Base-by-base conservation (phyloP, 179 eudicot genomes). In the Carnegiea gigantea region DNA sequence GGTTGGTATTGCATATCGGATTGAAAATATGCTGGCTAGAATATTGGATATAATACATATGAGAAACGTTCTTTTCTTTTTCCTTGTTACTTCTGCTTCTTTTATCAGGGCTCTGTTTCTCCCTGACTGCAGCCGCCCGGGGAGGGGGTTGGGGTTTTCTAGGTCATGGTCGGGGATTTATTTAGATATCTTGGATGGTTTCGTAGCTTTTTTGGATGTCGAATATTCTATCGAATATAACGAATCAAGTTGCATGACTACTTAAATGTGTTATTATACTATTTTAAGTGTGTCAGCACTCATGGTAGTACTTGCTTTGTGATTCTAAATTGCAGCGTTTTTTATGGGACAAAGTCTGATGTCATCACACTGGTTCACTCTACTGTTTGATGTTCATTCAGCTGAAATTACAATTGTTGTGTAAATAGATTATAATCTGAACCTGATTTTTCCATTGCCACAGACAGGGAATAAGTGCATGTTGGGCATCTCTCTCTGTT, bases 401-500 rank as follows among this genome's bases (percentile, higher is more conserved):
- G 57, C 17, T 67, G 6, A 23, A 62, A 67, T 65, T 23, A 23
- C n/a, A 60, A 28, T 67, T 67, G 40, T 28, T 67, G 40, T 1
- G 40, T 17, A 10, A 30, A 5, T 70, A 70, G 8, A 17, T 36
- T 15, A 36, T 36, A 30, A 15, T 18, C 46, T 70, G 18, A 6
- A 7, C 15, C 73, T 30, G 73, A 36, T 43, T 21, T 46, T 38
- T 76, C 53, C 36, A 49, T 51, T 60, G 26, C 48, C 21, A 10
- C 60, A 28, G 26, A 73, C 38, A 10, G 62, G 43, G 15, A 54
- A 53, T 75, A 71, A 78, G 49, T 62, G 79, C 73, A 77, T 48
- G 49, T 60, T 60, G 73, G 73, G 38, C 48, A 57, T 23, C 57
- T 36, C 59, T 75, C 4, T 72, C 51, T 77, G 12, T 82, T 43